Conservation (phyloP, 2,329 filamentous ascomycete genomes). For the Ilyonectria robusta region DNA sequence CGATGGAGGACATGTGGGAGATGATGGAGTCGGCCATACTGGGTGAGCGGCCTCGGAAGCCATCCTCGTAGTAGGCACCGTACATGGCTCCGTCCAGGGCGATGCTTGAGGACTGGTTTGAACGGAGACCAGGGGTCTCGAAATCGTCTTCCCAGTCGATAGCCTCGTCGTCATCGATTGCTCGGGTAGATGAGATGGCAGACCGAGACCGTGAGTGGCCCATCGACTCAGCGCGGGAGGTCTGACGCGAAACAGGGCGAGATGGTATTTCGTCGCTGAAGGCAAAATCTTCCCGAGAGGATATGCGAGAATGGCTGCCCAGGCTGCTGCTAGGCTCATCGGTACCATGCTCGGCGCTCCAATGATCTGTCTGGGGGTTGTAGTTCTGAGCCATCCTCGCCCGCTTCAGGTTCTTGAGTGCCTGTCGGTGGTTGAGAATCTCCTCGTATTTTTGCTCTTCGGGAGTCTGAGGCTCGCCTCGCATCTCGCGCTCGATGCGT, state of each 20-base stretch:
- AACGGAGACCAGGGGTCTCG: conserved; percentile 67
- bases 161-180: conserved; percentile 54
- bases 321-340: conserved; percentile 63
- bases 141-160: conserved; percentile 65
- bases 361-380: conserved; percentile 74
- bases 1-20: conserved; percentile 77
- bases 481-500: conserved; percentile 81
- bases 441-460: conserved; percentile 74
- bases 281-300: conserved; percentile 58
- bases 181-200: conserved; percentile 55
- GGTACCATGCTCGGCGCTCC: conserved; percentile 87
- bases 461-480: conserved; percentile 69
- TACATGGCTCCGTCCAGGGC: conserved; percentile 85
- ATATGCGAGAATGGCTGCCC: conserved; percentile 59
- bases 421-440: conserved; percentile 71
- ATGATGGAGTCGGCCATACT: conserved; percentile 86
- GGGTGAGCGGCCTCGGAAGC: conserved; percentile 77
- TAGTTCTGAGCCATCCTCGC: conserved; percentile 67
- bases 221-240: conserved; percentile 60
- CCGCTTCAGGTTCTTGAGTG: conserved; percentile 70
- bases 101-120: conserved; percentile 66
- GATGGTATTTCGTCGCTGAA: conserved; percentile 55
- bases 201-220: conserved; percentile 65
- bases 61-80: conserved; percentile 75
- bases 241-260: conserved; percentile 55